Evolutionary conservation across 2,329 filamentous ascomycete genomes (phyloP).

Genomic region (Botryotinia narcissicola): DNA sequence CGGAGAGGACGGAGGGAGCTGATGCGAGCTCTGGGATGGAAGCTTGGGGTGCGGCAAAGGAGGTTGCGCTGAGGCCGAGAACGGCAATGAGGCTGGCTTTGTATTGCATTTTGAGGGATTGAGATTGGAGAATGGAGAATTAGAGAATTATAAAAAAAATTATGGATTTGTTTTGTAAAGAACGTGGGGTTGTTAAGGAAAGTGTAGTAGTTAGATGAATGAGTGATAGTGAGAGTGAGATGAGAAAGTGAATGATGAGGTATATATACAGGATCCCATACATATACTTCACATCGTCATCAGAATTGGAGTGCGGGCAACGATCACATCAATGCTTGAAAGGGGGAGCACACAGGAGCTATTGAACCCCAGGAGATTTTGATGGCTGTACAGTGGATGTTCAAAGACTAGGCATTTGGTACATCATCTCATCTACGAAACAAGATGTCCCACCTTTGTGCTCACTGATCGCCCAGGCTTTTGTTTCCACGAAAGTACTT

Average conservation of each 20-base stretch:
- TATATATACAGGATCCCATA: background rate
- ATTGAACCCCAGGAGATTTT: background rate
- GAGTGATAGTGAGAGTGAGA: background rate
- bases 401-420: background rate
- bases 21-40: background rate
- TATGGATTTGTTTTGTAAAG: background rate
- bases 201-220: background rate
- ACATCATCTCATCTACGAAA: background rate
- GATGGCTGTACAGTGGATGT: background rate
- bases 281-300: background rate
- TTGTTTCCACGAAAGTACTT: background rate
- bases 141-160: background rate
- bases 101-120: background rate
- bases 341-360: background rate
- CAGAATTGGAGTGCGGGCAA: too few relatives aligned
- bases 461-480: background rate
- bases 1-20: background rate
- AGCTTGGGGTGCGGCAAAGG: background rate
- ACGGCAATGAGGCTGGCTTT: constrained; percentile 2
- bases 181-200: background rate
- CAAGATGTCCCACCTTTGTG: background rate
- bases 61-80: constrained; percentile 3
- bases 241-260: background rate
- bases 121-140: background rate
- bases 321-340: background rate